Conservation (phyloP, 2,329 filamentous ascomycete species). For the Tolypocladium sp. region DNA sequence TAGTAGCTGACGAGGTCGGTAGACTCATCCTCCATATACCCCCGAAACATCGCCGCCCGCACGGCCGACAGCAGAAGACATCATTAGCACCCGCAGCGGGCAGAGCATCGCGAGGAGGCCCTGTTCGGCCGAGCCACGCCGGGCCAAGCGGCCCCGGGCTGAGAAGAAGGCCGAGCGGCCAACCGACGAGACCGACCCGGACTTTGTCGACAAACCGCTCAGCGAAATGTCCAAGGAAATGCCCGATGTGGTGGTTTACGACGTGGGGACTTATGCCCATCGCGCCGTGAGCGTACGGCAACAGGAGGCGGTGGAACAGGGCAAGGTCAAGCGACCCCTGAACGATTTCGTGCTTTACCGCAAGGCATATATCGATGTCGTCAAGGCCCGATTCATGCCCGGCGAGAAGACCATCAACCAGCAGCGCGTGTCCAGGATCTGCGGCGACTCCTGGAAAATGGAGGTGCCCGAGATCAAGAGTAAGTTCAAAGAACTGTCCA, state of each 20-base stretch:
- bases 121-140: neutral
- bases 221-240: conserved; percentile 60
- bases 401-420: conserved; percentile 68
- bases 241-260: conserved; percentile 53
- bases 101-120: conserved; percentile 16
- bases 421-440: conserved; percentile 82
- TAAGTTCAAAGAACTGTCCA: conserved; percentile 70
- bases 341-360: conserved; percentile 98
- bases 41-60: conserved; percentile 43
- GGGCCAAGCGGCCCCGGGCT: neutral
- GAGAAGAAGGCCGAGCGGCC: conserved; percentile 1
- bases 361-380: conserved; percentile 54
- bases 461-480: conserved; percentile 66
- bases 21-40: conserved; percentile 21
- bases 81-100: conserved; percentile 28
- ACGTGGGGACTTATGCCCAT: conserved; percentile 76
- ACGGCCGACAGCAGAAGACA: conserved; percentile 4
- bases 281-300: conserved; percentile 57
- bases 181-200: neutral
- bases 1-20: neutral
- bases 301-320: conserved; percentile 56
- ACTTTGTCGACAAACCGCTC: conserved; percentile 42
- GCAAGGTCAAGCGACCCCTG: conserved; percentile 85
- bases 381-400: neutral
- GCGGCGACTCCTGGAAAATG: conserved; percentile 72